Evolutionary conservation across 1,284 basidiomycete genomes (phyloP).

Genomic region (Malassezia globosa): DNA sequence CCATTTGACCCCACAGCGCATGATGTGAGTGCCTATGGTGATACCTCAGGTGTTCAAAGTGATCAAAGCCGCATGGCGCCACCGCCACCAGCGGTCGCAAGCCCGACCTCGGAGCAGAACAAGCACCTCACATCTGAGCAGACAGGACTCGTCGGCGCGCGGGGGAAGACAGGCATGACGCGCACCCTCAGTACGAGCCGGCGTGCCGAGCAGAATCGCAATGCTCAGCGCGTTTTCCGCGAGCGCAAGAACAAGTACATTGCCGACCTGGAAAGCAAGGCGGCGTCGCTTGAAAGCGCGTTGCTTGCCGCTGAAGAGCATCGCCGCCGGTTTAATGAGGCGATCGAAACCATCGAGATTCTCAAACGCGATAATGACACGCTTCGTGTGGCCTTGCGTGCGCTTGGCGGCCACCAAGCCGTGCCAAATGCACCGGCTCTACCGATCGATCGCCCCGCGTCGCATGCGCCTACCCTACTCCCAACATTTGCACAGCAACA

Average conservation of each 20-base stretch:
- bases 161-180: conserved; percentile 18
- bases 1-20: conserved; percentile 11
- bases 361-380: conserved; percentile 34
- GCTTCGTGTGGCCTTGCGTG: conserved; percentile 29
- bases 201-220: conserved; percentile 30
- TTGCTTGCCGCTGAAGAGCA: conserved; percentile 29
- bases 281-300: conserved; percentile 22
- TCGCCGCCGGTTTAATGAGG: conserved; percentile 24
- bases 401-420: conserved; percentile 26
- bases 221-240: conserved; percentile 25
- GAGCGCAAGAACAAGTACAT: conserved; percentile 24
- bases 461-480: conserved; percentile 9
- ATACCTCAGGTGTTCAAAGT: conserved; percentile 6
- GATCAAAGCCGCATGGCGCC: conserved; percentile 14
- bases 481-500: conserved; percentile 2
- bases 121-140: conserved; percentile 16
- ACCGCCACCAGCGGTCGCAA: neutral
- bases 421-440: conserved; percentile 18
- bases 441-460: conserved; percentile 10
- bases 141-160: conserved; percentile 17
- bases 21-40: conserved; percentile 7
- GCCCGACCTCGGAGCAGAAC: neutral
- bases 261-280: conserved; percentile 11
- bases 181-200: conserved; percentile 32
- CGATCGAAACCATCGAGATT: conserved; percentile 31